A percentile compares a stretch with the other conserved stretches of the same genome.
Evolutionary conservation across 106 monocot genomes (phyloP).

Genomic region (Narthecium ossifragum): DNA sequence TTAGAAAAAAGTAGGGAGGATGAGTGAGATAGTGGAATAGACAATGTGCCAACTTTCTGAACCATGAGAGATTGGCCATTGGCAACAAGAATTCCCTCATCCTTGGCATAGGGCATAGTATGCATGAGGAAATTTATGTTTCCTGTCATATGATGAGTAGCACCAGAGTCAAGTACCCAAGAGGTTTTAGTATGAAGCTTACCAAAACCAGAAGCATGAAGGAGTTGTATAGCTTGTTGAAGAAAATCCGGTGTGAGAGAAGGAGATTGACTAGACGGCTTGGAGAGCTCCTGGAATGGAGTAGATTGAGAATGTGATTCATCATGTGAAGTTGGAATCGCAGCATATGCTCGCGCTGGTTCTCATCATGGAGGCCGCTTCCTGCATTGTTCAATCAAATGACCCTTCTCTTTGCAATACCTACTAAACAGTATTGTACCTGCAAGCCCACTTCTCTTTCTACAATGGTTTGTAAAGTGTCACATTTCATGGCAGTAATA

Average conservation of each 20-base stretch:
- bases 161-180: slow-evolving; percentile 9
- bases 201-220: slow-evolving; percentile 12
- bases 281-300: too few relatives aligned
- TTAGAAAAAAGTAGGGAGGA: too few relatives aligned
- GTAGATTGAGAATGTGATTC: too few relatives aligned
- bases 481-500: slow-evolving; percentile 4
- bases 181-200: background rate
- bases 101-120: background rate
- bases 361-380: background rate
- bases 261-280: background rate
- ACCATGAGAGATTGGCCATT: slow-evolving; percentile 7
- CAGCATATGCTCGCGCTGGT: slow-evolving; percentile 3
- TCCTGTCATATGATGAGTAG: slow-evolving; percentile 2
- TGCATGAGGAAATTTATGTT: background rate
- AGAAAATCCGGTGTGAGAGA: background rate
- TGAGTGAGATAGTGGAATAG: background rate
- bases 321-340: background rate
- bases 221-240: slow-evolving; percentile 7
- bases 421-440: background rate
- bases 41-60: slow-evolving; percentile 2
- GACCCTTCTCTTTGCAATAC: slow-evolving; percentile 15
- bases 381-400: slow-evolving; percentile 9
- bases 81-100: background rate
- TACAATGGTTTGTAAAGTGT: slow-evolving; percentile 8
- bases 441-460: background rate